Evolutionary conservation across 164 flowering plant species (phyloP).

Genomic region (Berberis vulgaris): DNA sequence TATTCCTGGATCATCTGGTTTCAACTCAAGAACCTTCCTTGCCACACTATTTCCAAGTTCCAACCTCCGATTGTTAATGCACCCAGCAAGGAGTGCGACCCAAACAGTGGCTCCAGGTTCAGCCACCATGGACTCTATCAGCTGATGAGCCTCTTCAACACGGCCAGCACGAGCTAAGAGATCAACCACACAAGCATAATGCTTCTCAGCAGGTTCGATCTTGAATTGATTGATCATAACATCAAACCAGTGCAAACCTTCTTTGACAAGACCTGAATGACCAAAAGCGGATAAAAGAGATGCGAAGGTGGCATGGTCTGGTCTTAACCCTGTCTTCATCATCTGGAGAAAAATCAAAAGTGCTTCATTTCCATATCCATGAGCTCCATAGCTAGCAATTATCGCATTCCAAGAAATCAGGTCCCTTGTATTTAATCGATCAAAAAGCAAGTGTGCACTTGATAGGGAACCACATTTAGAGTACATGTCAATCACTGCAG

Average conservation of each 20-base stretch:
- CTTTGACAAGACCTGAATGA: slow-evolving; percentile 27
- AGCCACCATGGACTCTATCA: slow-evolving; percentile 12
- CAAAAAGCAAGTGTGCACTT: slow-evolving; percentile 18
- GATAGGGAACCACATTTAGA: slow-evolving; percentile 24
- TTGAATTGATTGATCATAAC: slow-evolving; percentile 16
- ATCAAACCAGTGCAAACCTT: slow-evolving; percentile 22
- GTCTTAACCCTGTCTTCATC: slow-evolving; percentile 9
- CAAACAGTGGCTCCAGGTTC: slow-evolving; percentile 21
- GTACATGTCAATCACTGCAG: slow-evolving; percentile 30
- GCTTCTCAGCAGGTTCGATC: slow-evolving; percentile 22
- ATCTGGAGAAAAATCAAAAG: slow-evolving; percentile 19
- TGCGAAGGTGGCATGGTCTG: slow-evolving; percentile 25
- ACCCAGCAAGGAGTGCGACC: slow-evolving; percentile 27
- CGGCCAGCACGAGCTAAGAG: slow-evolving; percentile 26
- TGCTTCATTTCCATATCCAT: slow-evolving; percentile 23
- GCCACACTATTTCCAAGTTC: slow-evolving; percentile 1
- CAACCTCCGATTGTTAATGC: slow-evolving; percentile 15
- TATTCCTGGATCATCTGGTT: slow-evolving; percentile 28
- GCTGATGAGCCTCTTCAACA: slow-evolving; percentile 17
- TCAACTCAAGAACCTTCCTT: slow-evolving; percentile 13
- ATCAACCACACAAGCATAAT: slow-evolving; percentile 26
- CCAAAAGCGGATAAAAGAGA: slow-evolving; percentile 27
- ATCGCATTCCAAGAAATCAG: slow-evolving; percentile 25
- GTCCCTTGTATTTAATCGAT: slow-evolving; percentile 16
- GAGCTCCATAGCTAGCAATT: slow-evolving; percentile 24